Percentiles rank a stretch among this genome's conserved stretches.
Evolutionary conservation across 805 yeast species (phyloP).

Genomic region (Blastobotrys terrestris): DNA sequence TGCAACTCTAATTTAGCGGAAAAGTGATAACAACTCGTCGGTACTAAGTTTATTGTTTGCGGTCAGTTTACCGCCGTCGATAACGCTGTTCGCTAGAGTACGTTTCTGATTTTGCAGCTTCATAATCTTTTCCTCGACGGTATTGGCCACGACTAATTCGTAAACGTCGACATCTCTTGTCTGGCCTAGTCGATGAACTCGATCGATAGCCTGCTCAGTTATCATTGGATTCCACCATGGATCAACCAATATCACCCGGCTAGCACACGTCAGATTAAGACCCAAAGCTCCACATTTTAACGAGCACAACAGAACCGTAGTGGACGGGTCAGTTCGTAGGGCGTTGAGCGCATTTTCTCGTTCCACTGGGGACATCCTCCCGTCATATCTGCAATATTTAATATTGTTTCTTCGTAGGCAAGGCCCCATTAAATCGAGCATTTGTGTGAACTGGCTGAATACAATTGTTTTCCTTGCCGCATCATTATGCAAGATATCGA

Average conservation of each 20-base stretch:
- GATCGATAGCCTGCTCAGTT: slow-evolving; percentile 46
- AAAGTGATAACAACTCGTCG: slow-evolving; percentile 23
- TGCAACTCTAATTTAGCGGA: slow-evolving; percentile 15
- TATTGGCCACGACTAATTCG: slow-evolving; percentile 34
- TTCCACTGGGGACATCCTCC: slow-evolving; percentile 27
- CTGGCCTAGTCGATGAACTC: slow-evolving; percentile 47
- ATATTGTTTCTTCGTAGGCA: slow-evolving; percentile 30
- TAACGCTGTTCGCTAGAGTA: slow-evolving; percentile 29
- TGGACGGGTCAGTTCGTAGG: slow-evolving; percentile 28
- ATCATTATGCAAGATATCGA: slow-evolving; percentile 32
- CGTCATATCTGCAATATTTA: slow-evolving; percentile 33
- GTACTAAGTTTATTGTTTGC: slow-evolving; percentile 19
- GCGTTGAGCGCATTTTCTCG: slow-evolving; percentile 30
- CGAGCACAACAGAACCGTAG: slow-evolving; percentile 36
- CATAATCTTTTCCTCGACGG: slow-evolving; percentile 39
- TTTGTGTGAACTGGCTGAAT: slow-evolving; percentile 39
- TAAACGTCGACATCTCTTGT: slow-evolving; percentile 38
- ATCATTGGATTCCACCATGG: slow-evolving; percentile 51
- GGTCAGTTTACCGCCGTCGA: slow-evolving; percentile 22
- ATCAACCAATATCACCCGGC: slow-evolving; percentile 37
- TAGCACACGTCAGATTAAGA: slow-evolving; percentile 38
- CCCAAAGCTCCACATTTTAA: slow-evolving; percentile 42
- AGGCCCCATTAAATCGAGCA: slow-evolving; percentile 31
- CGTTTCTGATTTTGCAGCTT: slow-evolving; percentile 34
- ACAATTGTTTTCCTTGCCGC: slow-evolving; percentile 38